A percentile compares a stretch with the other conserved stretches of the same genome.
Conservation (phyloP, 495 filamentous ascomycete genomes). For the Xylaria bambusicola region DNA sequence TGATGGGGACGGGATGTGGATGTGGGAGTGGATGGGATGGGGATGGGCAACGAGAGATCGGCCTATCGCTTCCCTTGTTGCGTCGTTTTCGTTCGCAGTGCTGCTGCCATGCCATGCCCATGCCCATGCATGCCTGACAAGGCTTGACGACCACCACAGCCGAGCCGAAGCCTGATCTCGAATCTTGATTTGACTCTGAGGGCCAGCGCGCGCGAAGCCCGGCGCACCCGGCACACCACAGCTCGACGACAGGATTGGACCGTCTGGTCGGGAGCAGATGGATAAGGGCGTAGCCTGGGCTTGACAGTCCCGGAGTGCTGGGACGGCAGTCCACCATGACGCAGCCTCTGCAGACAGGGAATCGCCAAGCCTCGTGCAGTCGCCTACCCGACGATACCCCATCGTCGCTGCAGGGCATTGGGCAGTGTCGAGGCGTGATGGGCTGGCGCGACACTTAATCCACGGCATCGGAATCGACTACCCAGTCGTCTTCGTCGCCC, state of each 20-base stretch:
- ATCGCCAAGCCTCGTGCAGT: constrained; percentile 24
- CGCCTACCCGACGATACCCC: constrained; percentile 21
- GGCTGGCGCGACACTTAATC: constrained; percentile 18
- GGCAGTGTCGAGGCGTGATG: constrained; percentile 17
- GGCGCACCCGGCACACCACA: constrained; percentile 13
- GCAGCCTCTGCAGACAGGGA: constrained; percentile 29
- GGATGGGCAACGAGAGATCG: constrained; percentile 18
- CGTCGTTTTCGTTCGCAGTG: constrained; percentile 4
- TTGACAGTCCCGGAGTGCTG: constrained; percentile 20
- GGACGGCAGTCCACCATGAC: constrained; percentile 32
- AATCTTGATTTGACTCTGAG: constrained; percentile 1
- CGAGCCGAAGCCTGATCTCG: constrained; percentile 11
- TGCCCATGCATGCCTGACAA: constrained; percentile 16
- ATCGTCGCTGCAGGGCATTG: constrained; percentile 16
- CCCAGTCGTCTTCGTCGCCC: constrained; percentile 5
- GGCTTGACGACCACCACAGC: constrained; percentile 12
- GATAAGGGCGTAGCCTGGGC: constrained; percentile 13
- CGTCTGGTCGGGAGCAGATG: constrained; percentile 26
- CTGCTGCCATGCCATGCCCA: constrained; percentile 6
- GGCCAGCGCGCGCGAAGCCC: neutral
- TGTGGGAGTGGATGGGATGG: too few species aligned
- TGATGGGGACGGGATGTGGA: too few species aligned
- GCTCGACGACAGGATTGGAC: constrained; percentile 18
- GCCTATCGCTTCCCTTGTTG: constrained; percentile 11
- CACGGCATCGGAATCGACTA: constrained; percentile 11